Conservation (phyloP, 805 yeast species). For the Candida sonorensis region DNA sequence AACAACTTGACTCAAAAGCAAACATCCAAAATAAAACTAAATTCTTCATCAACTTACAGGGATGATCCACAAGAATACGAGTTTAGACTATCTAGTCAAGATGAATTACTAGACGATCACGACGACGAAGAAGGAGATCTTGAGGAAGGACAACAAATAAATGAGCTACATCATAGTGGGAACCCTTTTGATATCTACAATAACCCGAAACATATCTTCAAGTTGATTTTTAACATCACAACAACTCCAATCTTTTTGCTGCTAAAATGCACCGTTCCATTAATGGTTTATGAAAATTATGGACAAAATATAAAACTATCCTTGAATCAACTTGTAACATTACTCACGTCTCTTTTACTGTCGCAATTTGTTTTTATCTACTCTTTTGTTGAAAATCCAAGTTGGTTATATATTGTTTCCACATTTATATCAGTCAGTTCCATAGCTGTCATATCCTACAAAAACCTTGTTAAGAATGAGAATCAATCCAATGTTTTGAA, state of each 20-base stretch:
- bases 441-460: slow-evolving; percentile 8
- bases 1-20: slow-evolving; percentile 18
- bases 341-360: slow-evolving; percentile 14
- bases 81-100: slow-evolving; percentile 9
- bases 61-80: slow-evolving; percentile 18
- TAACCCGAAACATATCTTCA: too few relatives aligned
- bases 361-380: slow-evolving; percentile 16
- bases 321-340: slow-evolving; percentile 9
- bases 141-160: too few relatives aligned
- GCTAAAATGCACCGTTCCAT: slow-evolving; percentile 19
- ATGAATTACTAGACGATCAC: slow-evolving; percentile 5
- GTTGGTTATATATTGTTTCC: slow-evolving; percentile 8
- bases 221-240: slow-evolving; percentile 6
- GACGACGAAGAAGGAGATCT: slow-evolving; percentile 7
- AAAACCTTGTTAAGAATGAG: slow-evolving; percentile 12
- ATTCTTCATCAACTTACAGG: slow-evolving; percentile 6
- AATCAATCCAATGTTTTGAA: slow-evolving; percentile 17
- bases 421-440: slow-evolving; percentile 2
- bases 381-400: slow-evolving; percentile 15
- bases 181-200: too few relatives aligned
- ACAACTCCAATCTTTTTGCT: slow-evolving; percentile 16
- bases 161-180: too few relatives aligned
- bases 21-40: slow-evolving; percentile 10
- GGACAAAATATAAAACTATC: slow-evolving; percentile 15
- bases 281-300: slow-evolving; percentile 16